Percentiles rank a stretch among this genome's conserved stretches.
These are phyloP conservation scores for Kokia cookei DNA, from an alignment of 441 rosid species.

Conservation along the genomic window DNA sequence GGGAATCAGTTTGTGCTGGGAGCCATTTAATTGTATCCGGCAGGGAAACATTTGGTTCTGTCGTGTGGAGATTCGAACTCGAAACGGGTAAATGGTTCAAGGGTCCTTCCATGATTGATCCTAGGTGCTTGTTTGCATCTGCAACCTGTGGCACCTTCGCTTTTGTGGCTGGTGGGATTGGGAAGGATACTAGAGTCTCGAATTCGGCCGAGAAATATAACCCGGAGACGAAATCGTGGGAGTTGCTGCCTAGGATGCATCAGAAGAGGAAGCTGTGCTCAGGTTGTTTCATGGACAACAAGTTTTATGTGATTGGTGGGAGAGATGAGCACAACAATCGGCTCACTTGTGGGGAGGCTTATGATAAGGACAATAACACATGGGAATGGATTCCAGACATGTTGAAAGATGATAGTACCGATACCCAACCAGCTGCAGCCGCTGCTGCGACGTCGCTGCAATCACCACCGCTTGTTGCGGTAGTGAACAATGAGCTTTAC, in stretches of 20 bases:
- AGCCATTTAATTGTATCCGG: slow-evolving; percentile 28
- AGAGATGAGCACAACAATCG: slow-evolving; percentile 34
- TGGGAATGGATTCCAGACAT: slow-evolving; percentile 68
- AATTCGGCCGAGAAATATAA: slow-evolving; percentile 62
- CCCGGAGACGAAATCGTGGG: slow-evolving; percentile 65
- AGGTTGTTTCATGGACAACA: slow-evolving; percentile 67
- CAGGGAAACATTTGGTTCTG: slow-evolving; percentile 32
- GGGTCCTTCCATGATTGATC: slow-evolving; percentile 64
- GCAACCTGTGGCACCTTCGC: slow-evolving; percentile 61
- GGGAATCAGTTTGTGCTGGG: slow-evolving; percentile 76
- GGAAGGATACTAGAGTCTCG: slow-evolving; percentile 32
- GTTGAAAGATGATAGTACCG: slow-evolving; percentile 47
- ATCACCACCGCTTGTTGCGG: slow-evolving; percentile 85
- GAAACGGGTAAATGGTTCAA: slow-evolving; percentile 66
- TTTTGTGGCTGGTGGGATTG: slow-evolving; percentile 74
- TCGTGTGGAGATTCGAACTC: slow-evolving; percentile 72
- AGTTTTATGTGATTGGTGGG: slow-evolving; percentile 78
- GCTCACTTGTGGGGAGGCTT: slow-evolving; percentile 76
- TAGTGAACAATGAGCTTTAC: slow-evolving; percentile 64
- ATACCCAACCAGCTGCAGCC: no score
- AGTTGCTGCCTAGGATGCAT: slow-evolving; percentile 44
- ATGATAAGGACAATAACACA: slow-evolving; percentile 36
- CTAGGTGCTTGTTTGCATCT: slow-evolving; percentile 77
- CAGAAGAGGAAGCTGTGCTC: slow-evolving; percentile 54
- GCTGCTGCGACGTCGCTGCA: slow-evolving; percentile 21